Base-by-base conservation (phyloP, 176 grass and related monocot genomes). In the Zoysia pacifica region DNA sequence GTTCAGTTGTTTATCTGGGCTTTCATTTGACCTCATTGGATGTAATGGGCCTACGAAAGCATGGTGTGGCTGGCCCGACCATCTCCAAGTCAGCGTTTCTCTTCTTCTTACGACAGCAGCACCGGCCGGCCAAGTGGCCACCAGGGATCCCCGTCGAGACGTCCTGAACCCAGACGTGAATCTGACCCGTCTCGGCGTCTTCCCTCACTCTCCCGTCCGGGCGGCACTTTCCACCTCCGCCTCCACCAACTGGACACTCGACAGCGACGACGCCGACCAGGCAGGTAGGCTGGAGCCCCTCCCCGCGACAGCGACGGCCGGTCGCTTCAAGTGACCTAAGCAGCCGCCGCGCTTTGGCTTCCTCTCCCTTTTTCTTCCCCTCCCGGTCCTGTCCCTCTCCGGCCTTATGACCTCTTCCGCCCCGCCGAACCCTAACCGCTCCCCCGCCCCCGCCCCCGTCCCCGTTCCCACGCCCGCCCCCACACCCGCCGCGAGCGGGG, bases 361-460 rank as follows among this genome's bases (percentile, higher is more conserved):
- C 69, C 54, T 40, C 61, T 35, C 2, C 18, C 74, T 77, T 69
- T 45, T 46, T 54, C 13, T 10, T 44, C 45, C 71, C 65, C 45
- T 66, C 65, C 62, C 18, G 14, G 13, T 54, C 56, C 72, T 48
- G 65, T 85, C 83, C 62, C 82, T 76, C 83, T 61, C 48, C 58
- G 70, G 41, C 68, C 89, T 76, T 94, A 98, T 98, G 95, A 98
- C 87, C 89, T 91, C 90, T 86, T 86, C 83, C 73, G 51, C 82
- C 36, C 73, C 84, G 62, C 70, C 87, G 82, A 94, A 89, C 90
- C 91, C 91, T 89, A 84, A 79, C 55, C n/a, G n/a, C n/a, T n/a
- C n/a, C 82, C 36, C 73, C 84, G 62, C 70, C 87, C 89, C 91
- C 87, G 82, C 79, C 55, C 85, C 89, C 55, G 73, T 79, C 56